Percentiles rank a stretch among this genome's conserved stretches.
These are phyloP conservation scores for Alternaria hordeiaustralica DNA, from an alignment of 2,329 filamentous ascomycete genomes.

Conservation along the genomic window DNA sequence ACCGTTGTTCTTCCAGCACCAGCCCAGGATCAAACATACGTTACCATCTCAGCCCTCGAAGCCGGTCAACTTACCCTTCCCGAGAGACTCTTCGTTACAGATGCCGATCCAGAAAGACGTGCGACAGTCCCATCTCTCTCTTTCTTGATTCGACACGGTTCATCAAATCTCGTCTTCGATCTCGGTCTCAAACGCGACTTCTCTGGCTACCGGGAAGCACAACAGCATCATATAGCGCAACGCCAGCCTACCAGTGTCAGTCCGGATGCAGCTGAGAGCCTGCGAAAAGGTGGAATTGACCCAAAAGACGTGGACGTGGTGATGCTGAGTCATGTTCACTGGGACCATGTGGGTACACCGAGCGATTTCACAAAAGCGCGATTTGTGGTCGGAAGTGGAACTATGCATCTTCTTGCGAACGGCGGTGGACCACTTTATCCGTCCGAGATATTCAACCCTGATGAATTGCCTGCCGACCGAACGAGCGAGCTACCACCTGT, in stretches of 20 bases:
- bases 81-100: conserved; percentile 55
- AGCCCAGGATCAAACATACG: conserved; percentile 31
- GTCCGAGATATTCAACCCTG: conserved; percentile 51
- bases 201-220: conserved; percentile 51
- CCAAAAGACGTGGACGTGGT: conserved; percentile 50
- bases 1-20: conserved; percentile 31
- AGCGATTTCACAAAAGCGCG: conserved; percentile 57
- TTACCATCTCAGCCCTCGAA: conserved; percentile 41
- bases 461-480: conserved; percentile 51
- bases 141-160: conserved; percentile 60
- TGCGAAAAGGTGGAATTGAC: conserved; percentile 48
- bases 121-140: conserved; percentile 61
- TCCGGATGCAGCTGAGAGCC: conserved; percentile 52
- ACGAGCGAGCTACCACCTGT: conserved; percentile 54
- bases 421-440: conserved; percentile 49
- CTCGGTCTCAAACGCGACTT: conserved; percentile 59
- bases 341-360: conserved; percentile 65
- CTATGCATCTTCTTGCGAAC: conserved; percentile 34
- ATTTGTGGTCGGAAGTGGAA: conserved; percentile 58
- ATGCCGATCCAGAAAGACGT: conserved; percentile 52
- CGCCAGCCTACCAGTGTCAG: conserved; percentile 55
- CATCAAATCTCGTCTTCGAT: conserved; percentile 57
- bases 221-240: conserved; percentile 55
- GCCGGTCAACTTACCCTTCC: conserved; percentile 55
- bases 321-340: conserved; percentile 63